A percentile compares a stretch with the other conserved stretches of the same genome.
Conservation (phyloP, 768 basidiomycete species). For the Mycena epipterygia region DNA sequence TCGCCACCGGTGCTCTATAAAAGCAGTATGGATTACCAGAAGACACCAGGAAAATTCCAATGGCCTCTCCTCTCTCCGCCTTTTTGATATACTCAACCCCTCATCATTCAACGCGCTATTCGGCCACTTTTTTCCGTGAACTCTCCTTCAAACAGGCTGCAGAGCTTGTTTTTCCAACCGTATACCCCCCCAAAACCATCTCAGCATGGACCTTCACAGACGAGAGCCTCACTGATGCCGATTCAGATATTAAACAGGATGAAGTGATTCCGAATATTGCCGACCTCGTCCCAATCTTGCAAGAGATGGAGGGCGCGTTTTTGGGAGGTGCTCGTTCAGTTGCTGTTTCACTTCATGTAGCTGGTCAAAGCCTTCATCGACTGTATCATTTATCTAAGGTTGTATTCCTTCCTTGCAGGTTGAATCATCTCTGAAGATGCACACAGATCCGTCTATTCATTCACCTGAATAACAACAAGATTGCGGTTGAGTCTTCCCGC, state of each 20-base stretch:
- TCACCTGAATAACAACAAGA: slow-evolving; percentile 2
- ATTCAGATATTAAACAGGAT: neutral
- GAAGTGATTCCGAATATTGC: neutral
- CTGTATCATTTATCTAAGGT: neutral
- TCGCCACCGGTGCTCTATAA: no score
- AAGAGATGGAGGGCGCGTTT: neutral
- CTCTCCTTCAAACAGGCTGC: slow-evolving; percentile 1
- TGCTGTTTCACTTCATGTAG: neutral
- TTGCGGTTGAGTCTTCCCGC: neutral
- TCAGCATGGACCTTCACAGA: slow-evolving; percentile 9
- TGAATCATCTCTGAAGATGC: neutral
- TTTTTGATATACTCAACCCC: neutral
- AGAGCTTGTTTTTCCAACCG: neutral
- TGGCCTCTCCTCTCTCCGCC: neutral
- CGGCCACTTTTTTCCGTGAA: neutral
- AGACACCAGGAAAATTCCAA: no score
- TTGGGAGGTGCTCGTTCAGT: neutral
- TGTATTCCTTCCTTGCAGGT: neutral
- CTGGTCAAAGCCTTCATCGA: neutral
- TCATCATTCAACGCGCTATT: neutral
- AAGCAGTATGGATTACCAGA: no score
- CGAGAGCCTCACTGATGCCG: neutral
- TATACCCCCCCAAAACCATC: neutral
- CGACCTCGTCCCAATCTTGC: neutral
- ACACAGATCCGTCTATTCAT: neutral